Evolutionary conservation across 129 eudicot species (phyloP), one percentile per base, ranked within the genome.

Genomic region (Flaveria brownii): DNA sequence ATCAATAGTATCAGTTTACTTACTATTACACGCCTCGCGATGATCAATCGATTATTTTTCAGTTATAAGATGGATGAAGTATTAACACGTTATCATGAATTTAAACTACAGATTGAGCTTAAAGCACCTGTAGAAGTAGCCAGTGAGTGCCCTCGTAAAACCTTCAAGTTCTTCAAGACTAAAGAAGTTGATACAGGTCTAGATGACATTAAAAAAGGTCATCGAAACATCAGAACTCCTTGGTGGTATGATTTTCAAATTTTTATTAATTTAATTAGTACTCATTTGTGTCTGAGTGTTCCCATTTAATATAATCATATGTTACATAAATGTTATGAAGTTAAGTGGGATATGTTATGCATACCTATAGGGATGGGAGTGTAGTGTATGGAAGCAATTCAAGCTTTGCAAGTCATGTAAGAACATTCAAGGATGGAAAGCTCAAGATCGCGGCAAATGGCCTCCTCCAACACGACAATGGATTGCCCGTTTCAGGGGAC

Each of bases 381-480:
- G 88, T 23, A 2, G 68, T 88, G 55, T 88, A 88, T 39, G 93
- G 93, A 54, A 86, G 46, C 80, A 42, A 80, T 18, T 22, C 50
- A 9, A 60, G 68, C 18, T 66, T 47, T 3, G 22, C 59, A 68
- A 2, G 61, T 16, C 80, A 84, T 30, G 73, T 88, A 16, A 84
- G 93, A 71, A 88, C 87, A 2, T 84, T 81, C 46, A 52, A 77
- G 68, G 88, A 88, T 26, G 93, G 93, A 71, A 86, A 88, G 81
- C 87, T 88, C 10, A 88, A 86, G 66, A 86, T 88, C 15, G 73
- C 77, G 10, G 30, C 74, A 28, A 80, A 86, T 17, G 93, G 88
- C 6, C 90, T 88, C 70, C 93, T 88, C 60, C 85, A 59, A 41
- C 78, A 75, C 4, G 71, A 84, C 57, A 10, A 73, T 46, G 93